Base-by-base conservation (phyloP, 768 basidiomycete species). In the Boletales sp. region DNA sequence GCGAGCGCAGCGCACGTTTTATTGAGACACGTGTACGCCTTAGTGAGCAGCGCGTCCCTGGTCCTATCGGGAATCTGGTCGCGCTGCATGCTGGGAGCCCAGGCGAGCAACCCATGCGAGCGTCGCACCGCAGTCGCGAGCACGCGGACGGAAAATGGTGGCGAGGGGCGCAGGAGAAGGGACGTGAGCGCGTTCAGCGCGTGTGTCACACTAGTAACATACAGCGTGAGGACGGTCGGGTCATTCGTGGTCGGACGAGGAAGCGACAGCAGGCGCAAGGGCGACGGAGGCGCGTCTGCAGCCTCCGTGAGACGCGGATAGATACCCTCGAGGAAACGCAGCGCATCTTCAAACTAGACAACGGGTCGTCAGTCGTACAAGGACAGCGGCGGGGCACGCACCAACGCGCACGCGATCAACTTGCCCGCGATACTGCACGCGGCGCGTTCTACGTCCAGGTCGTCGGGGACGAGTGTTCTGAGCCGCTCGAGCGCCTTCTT, bases 391-490 rank as follows among this genome's bases (percentile, higher is more conserved):
- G 8, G 2, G 18, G 1, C 34, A 75, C 88, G 46, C 59, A 91
- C 90, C 81, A 89, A 71, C 56, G 88, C 86, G 43, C 91, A 61
- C 19, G 75, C 58, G 21, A 89, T 72, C 2, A 91, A 65, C 63
- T 89, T 90, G 8, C 80, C 84, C 7, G 82, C 61, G 5, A 90
- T 68, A 50, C 83, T 83, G 44, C 76, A 75, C 1, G 85, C 89
- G 2, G 86, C 87, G 34, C 84, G 75, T 67, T 92, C 90, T 6
- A 90, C 75, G 55, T 90, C 84, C 9, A 87, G 14, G 55, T 79
- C 77, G 3, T 70, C 72, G 0, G 76, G 69, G 40, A 66, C 69
- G 17, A 78, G 45, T 31, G 59, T 61, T 44, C 88, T 71, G 38
- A 91, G 68, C 3, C 64, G 56, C 1, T 50, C 51, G 8, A 91